These are phyloP conservation scores for Coriolopsis trogii DNA, from an alignment of 1,284 basidiomycete species.

Conservation along the genomic window DNA sequence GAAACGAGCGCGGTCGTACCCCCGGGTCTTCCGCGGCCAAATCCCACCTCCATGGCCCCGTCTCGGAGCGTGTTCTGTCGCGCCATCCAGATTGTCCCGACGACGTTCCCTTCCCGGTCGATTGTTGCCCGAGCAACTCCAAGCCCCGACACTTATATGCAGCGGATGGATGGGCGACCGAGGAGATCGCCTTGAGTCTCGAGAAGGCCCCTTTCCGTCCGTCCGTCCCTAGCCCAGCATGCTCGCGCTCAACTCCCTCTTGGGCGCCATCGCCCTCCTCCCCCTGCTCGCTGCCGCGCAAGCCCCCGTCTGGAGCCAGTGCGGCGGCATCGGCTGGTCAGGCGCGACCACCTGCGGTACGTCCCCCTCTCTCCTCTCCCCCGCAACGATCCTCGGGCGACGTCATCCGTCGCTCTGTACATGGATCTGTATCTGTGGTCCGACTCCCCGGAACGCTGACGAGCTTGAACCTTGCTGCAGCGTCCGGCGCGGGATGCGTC, in stretches of 20 bases:
- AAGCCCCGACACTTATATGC: too few relatives aligned
- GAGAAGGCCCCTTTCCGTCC: background rate
- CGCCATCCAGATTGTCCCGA: too few relatives aligned
- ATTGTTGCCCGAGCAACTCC: background rate
- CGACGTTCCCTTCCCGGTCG: background rate
- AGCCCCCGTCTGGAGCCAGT: slow-evolving; percentile 37
- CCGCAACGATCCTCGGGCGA: too few relatives aligned
- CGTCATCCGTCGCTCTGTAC: too few relatives aligned
- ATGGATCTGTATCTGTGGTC: too few relatives aligned
- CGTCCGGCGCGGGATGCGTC: slow-evolving; percentile 31
- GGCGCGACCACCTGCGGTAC: slow-evolving; percentile 42
- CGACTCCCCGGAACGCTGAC: too few relatives aligned
- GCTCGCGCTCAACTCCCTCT: slow-evolving; percentile 24
- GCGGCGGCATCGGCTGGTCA: slow-evolving; percentile 40
- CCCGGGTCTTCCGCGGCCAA: slow-evolving; percentile 12
- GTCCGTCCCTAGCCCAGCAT: background rate
- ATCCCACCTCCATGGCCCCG: background rate
- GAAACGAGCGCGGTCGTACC: background rate
- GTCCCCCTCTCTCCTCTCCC: slow-evolving; percentile 12
- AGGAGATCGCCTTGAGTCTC: background rate
- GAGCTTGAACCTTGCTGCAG: too few relatives aligned
- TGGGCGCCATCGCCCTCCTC: slow-evolving; percentile 28
- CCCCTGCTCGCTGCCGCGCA: slow-evolving; percentile 33
- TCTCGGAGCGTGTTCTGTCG: too few relatives aligned
- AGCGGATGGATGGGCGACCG: too few relatives aligned